phyloP scores from a whole-genome alignment of 352 stramenopile genomes.

The Achlya hypogyna region DNA sequence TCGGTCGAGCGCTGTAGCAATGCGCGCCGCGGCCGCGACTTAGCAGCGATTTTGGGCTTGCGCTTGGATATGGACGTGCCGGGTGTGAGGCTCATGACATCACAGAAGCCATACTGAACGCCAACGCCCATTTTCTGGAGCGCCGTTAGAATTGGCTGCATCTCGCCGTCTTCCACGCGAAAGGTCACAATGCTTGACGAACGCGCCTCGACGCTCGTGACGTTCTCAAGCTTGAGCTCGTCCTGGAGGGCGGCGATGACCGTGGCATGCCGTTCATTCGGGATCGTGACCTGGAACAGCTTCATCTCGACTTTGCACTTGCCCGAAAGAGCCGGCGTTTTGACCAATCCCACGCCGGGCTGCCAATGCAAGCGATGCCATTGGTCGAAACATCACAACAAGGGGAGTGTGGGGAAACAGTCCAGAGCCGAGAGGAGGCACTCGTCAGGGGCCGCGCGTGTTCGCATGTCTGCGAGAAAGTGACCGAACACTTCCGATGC shows the following conservation, averaged over 20 bases:
- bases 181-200: constrained; percentile 83
- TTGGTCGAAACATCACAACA: background rate
- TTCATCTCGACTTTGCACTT: constrained; percentile 37
- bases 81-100: constrained; percentile 82
- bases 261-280: constrained; percentile 74
- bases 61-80: constrained; percentile 67
- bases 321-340: background rate
- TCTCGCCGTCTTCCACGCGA: constrained; percentile 73
- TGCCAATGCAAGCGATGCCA: background rate
- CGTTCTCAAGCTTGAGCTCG: constrained; percentile 73
- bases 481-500: background rate
- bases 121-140: constrained; percentile 73
- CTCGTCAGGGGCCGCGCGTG: background rate
- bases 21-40: constrained; percentile 52
- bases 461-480: background rate
- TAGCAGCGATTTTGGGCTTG: constrained; percentile 21
- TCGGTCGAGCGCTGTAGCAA: constrained; percentile 73
- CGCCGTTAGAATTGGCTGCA: constrained; percentile 75
- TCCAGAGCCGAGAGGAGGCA: background rate
- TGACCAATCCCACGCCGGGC: background rate
- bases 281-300: constrained; percentile 82
- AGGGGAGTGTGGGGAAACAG: background rate
- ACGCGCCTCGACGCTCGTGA: constrained; percentile 74
- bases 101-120: constrained; percentile 80
- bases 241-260: constrained; percentile 73